Evolutionary conservation across 129 eudicot genomes (phyloP), one percentile per base, ranked within the genome.

Genomic region (Gnaphalium uliginosum): DNA sequence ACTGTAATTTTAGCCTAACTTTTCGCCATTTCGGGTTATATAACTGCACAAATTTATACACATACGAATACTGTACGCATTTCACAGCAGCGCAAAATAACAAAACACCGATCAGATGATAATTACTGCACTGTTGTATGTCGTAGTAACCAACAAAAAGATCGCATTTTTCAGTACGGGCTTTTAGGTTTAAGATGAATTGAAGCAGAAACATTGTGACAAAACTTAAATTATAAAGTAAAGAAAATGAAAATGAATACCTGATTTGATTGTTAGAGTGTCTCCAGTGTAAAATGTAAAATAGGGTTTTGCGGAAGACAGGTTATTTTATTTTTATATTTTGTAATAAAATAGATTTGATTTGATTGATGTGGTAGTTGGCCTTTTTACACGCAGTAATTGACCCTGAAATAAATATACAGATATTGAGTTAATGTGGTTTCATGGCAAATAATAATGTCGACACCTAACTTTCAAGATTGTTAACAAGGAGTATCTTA

Each of bases 351-450:
- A n/a, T n/a, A 17, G 58, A 46, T 13, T 33, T 6, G 37, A 37
- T 54, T 18, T 56, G 61, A 56, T 39, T 19, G 61, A 56, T 56
- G 61, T 19, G 61, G 60, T 54, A 7, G 60, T 54, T 51, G 57
- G 57, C 7, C 10, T 6, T 54, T 54, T 1, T 54, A 54, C 24
- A 46, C n/a, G 53, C 53, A 46, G 53, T 9, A 41, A 41, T 41
- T 41, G 48, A 46, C 53, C 53, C 53, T 46, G 53, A 46, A 46
- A 46, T 14, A 46, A 14, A 46, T 13, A 13, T 43, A 43, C 17
- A 39, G 18, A 43, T 43, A 43, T 43, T 37, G 6, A 2, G 8
- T 33, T 33, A 0, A 35, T 35, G 39, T 9, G 46, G 14, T 39
- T 9, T 39, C 46, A 9, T 39, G 14, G 14, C 1, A 39, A 9